A percentile compares a stretch with the other conserved stretches of the same genome.
Evolutionary conservation across 768 basidiomycete species (phyloP).

Genomic region (Mycena galopus): DNA sequence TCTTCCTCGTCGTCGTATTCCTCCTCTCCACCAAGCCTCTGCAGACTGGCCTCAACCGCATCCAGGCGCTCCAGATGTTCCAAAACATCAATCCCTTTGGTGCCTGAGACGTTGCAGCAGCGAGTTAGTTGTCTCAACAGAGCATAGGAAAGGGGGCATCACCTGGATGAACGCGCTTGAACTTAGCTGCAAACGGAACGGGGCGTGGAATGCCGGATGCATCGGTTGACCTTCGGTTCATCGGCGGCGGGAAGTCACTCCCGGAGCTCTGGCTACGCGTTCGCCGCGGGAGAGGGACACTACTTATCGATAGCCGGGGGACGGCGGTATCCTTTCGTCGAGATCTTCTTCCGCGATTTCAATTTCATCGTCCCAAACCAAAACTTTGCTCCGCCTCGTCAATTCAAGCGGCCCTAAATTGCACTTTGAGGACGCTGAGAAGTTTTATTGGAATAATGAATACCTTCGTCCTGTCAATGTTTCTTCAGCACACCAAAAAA

Average conservation of each 20-base stretch:
- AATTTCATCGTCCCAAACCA: constrained; percentile 91
- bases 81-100: constrained; percentile 87
- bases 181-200: constrained; percentile 87
- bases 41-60: constrained; percentile 83
- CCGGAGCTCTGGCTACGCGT: constrained; percentile 73
- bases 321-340: constrained; percentile 63
- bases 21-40: constrained; percentile 77
- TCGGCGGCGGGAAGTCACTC: constrained; percentile 82
- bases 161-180: constrained; percentile 80
- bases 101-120: constrained; percentile 57
- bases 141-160: background rate
- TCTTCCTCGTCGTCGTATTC: constrained; percentile 69
- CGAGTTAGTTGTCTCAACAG: background rate
- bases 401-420: constrained; percentile 86
- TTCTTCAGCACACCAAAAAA: constrained; percentile 13
- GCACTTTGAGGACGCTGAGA: constrained; percentile 24
- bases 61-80: constrained; percentile 90
- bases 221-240: constrained; percentile 73
- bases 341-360: constrained; percentile 73
- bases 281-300: constrained; percentile 68
- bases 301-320: constrained; percentile 72
- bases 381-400: constrained; percentile 83
- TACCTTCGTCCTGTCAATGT: constrained; percentile 77
- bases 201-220: constrained; percentile 76
- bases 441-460: background rate